These are phyloP conservation scores for Cerioporus squamosus DNA, from an alignment of 1,284 basidiomycete genomes.

Conservation along the genomic window DNA sequence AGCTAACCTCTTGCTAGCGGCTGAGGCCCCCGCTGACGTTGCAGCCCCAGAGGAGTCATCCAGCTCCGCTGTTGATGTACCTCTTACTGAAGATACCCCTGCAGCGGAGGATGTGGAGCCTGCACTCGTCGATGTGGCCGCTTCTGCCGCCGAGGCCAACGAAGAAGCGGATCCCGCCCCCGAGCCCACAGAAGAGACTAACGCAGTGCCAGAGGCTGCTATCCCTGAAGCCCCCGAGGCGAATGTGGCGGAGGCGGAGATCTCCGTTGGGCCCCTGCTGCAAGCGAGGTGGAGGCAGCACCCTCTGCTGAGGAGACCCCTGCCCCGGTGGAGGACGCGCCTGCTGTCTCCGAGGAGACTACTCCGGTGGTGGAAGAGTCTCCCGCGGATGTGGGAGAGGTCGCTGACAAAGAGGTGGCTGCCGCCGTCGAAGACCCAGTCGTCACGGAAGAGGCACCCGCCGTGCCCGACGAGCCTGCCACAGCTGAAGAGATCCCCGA, in stretches of 20 bases:
- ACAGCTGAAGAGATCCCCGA: conserved; percentile 11
- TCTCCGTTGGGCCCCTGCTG: neutral
- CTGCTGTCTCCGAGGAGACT: neutral
- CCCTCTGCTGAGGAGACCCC: conserved; percentile 1
- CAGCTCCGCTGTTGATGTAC: neutral
- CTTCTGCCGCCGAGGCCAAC: neutral
- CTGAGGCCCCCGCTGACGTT: neutral
- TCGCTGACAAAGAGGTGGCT: neutral
- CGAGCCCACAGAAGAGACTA: conserved; percentile 1
- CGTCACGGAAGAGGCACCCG: conserved; percentile 5
- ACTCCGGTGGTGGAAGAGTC: neutral
- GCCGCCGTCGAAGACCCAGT: conserved; percentile 1
- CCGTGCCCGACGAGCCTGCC: conserved; percentile 7
- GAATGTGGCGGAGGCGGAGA: conserved; percentile 4
- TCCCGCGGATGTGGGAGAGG: conserved; percentile 8
- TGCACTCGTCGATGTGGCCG: neutral
- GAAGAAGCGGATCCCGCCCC: neutral
- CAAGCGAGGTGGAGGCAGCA: neutral
- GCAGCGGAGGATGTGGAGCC: neutral
- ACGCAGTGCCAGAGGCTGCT: neutral
- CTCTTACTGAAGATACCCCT: neutral
- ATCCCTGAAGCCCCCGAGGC: neutral
- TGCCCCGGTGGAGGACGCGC: neutral
- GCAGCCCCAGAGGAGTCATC: neutral
- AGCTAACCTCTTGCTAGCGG: neutral